These are phyloP conservation scores for Crithidia fasciculata DNA, from an alignment of 208 protist species.

Conservation along the genomic window DNA sequence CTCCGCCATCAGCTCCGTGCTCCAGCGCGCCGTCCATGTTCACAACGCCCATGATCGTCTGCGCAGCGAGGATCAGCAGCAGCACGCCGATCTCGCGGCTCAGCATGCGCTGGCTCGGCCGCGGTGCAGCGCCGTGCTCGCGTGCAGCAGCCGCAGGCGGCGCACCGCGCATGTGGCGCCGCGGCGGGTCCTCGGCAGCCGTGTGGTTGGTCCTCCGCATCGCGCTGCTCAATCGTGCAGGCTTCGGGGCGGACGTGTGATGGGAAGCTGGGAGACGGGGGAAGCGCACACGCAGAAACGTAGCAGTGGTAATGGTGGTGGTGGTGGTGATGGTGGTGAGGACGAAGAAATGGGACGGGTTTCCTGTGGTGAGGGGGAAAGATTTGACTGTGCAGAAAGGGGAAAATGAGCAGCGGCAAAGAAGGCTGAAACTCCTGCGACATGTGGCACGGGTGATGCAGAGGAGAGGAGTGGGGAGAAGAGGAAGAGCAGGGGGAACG, in stretches of 20 bases:
- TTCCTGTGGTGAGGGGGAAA: too few relatives aligned
- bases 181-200: slow-evolving; percentile 9
- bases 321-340: too few relatives aligned
- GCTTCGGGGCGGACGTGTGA: too few relatives aligned
- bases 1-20: slow-evolving; percentile 66
- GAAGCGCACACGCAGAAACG: too few relatives aligned
- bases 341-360: too few relatives aligned
- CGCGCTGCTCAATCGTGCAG: background rate
- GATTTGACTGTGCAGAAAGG: too few relatives aligned
- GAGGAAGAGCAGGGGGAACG: background rate
- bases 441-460: background rate
- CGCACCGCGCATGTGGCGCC: slow-evolving; percentile 2
- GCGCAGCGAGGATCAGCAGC: slow-evolving; percentile 56
- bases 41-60: slow-evolving; percentile 40
- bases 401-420: too few relatives aligned
- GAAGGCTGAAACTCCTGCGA: too few relatives aligned
- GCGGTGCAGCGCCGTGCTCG: slow-evolving; percentile 4
- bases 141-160: background rate
- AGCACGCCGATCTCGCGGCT: slow-evolving; percentile 51
- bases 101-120: slow-evolving; percentile 33
- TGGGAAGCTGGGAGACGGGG: too few relatives aligned
- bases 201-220: slow-evolving; percentile 4
- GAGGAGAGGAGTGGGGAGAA: background rate
- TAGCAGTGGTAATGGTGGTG: too few relatives aligned
- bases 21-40: slow-evolving; percentile 41